These are phyloP conservation scores for Coniferiporia sulphurascens DNA, from an alignment of 1,284 basidiomycete species.

Conservation along the genomic window DNA sequence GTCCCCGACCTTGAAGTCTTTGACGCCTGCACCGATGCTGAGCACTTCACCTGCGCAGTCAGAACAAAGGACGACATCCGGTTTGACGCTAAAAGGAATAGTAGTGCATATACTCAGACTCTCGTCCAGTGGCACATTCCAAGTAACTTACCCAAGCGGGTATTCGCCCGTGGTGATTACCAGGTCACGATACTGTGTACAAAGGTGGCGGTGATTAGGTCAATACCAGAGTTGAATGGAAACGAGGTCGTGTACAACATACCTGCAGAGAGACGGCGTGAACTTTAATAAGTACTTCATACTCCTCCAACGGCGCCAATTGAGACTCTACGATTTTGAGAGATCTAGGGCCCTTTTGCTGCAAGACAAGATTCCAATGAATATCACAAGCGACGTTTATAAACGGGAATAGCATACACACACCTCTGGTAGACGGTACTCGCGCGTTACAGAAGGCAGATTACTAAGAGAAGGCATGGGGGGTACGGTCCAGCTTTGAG, in stretches of 20 bases:
- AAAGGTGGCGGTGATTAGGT: too few relatives aligned
- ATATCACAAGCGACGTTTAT: background rate
- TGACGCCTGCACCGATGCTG: constrained; percentile 50
- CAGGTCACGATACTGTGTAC: constrained; percentile 39
- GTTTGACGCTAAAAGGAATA: constrained; percentile 18
- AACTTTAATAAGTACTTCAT: constrained; percentile 45
- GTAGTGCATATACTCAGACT: background rate
- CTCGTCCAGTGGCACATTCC: too few relatives aligned
- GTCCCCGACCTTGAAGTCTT: constrained; percentile 47
- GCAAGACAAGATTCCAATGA: background rate
- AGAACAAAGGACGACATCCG: constrained; percentile 47
- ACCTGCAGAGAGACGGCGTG: constrained; percentile 48
- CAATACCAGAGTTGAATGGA: too few relatives aligned
- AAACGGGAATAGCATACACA: background rate
- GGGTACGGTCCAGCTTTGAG: too few relatives aligned
- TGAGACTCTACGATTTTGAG: constrained; percentile 30
- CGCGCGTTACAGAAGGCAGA: constrained; percentile 28
- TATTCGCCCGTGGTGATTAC: constrained; percentile 33
- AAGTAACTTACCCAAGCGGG: constrained; percentile 22
- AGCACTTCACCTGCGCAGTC: constrained; percentile 59
- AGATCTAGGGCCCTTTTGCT: constrained; percentile 19
- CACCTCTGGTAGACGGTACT: constrained; percentile 30
- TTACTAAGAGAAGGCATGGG: background rate
- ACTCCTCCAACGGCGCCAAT: constrained; percentile 31
- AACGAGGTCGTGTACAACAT: background rate